Evolutionary conservation across 176 grass and related monocot species (phyloP).

Genomic region (Bonia amplexicaulis): DNA sequence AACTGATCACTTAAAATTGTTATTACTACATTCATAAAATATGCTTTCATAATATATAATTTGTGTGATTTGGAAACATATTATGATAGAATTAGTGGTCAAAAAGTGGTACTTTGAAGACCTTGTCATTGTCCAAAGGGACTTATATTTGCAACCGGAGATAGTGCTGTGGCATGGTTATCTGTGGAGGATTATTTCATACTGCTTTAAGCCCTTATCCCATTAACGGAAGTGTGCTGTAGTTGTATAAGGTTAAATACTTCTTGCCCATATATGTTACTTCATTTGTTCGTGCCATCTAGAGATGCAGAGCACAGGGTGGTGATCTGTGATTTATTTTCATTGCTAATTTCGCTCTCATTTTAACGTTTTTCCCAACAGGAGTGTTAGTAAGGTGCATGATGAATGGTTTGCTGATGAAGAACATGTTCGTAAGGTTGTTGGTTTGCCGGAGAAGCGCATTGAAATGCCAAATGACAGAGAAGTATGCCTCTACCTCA

Average conservation of each 20-base stretch:
- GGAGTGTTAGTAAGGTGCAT: conserved; percentile 99
- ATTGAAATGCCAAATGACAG: conserved; percentile 55
- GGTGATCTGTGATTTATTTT: conserved; percentile 6
- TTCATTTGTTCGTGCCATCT: conserved; percentile 21
- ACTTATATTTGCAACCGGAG: too few relatives aligned
- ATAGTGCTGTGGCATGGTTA: background rate
- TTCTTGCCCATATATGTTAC: background rate
- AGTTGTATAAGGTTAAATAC: conserved; percentile 2
- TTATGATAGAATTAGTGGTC: too few relatives aligned
- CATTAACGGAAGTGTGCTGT: background rate
- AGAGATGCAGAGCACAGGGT: background rate
- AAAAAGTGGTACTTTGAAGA: too few relatives aligned
- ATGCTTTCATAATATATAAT: too few relatives aligned
- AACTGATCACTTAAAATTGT: too few relatives aligned
- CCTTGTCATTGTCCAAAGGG: too few relatives aligned
- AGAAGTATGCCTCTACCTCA: conserved; percentile 60
- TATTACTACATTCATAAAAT: too few relatives aligned
- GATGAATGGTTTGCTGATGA: conserved; percentile 99
- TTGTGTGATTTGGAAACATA: too few relatives aligned
- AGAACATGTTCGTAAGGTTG: conserved; percentile 79
- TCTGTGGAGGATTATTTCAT: conserved; percentile 5
- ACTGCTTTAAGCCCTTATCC: background rate
- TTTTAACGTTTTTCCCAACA: conserved; percentile 28
- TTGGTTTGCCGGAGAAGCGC: conserved; percentile 78
- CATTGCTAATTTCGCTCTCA: conserved; percentile 17